Conservation (phyloP, 352 stramenopile species). For the Peronospora destructor region DNA sequence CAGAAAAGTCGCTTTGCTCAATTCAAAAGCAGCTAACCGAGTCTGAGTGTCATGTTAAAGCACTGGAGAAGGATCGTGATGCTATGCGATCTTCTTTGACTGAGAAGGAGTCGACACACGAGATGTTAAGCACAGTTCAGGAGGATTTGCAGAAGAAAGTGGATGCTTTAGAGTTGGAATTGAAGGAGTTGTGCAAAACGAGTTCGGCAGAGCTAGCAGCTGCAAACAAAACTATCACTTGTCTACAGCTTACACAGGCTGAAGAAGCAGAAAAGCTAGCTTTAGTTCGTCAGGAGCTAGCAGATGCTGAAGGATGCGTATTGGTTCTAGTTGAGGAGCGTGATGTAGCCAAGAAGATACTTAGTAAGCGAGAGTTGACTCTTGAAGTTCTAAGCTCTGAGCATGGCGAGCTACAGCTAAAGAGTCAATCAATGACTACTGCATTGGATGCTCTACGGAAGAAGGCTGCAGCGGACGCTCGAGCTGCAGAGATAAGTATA, state of each 20-base stretch:
- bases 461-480: slow-evolving; percentile 17
- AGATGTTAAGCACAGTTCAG: slow-evolving; percentile 24
- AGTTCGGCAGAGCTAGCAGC: slow-evolving; percentile 17
- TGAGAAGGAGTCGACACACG: slow-evolving; percentile 28
- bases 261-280: slow-evolving; percentile 16
- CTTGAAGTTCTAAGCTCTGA: slow-evolving; percentile 33
- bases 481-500: slow-evolving; percentile 17
- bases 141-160: slow-evolving; percentile 30
- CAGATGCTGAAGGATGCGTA: slow-evolving; percentile 28
- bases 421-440: slow-evolving; percentile 28
- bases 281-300: slow-evolving; percentile 26
- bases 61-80: slow-evolving; percentile 28
- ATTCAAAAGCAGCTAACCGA: slow-evolving; percentile 16
- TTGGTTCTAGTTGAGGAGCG: slow-evolving; percentile 33
- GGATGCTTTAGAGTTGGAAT: slow-evolving; percentile 14
- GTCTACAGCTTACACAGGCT: slow-evolving; percentile 8
- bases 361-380: slow-evolving; percentile 28
- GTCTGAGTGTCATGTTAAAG: slow-evolving; percentile 19
- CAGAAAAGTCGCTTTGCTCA: slow-evolving; percentile 12
- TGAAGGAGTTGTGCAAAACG: slow-evolving; percentile 17
- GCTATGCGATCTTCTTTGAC: slow-evolving; percentile 23
- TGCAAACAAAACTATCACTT: slow-evolving; percentile 22
- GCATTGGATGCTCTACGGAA: slow-evolving; percentile 23
- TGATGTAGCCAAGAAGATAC: slow-evolving; percentile 29
- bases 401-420: slow-evolving; percentile 33